These are phyloP conservation scores for Fraxinus quadrangulata DNA, from an alignment of 257 asterid genomes.

Conservation along the genomic window DNA sequence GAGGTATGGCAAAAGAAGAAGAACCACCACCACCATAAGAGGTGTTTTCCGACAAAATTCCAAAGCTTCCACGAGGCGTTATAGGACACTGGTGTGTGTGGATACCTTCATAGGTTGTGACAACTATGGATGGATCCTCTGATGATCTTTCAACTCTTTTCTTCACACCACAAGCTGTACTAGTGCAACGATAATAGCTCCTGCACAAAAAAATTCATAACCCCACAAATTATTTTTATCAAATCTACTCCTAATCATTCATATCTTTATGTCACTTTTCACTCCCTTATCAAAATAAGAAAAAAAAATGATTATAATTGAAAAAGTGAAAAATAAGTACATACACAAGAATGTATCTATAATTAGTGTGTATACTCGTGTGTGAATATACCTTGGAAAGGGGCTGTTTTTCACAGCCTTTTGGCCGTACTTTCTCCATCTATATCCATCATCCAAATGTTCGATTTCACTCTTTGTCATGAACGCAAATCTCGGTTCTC, in stretches of 20 bases:
- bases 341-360: neutral
- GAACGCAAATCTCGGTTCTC: conserved; percentile 53
- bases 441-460: conserved; percentile 54
- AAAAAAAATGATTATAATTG: neutral
- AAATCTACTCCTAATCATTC: neutral
- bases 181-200: conserved; percentile 96
- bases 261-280: neutral
- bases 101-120: conserved; percentile 89
- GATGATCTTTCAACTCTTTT: conserved; percentile 85
- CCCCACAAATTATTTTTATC: neutral
- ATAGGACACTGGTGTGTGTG: conserved; percentile 72
- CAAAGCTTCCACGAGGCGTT: conserved; percentile 52
- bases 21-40: conserved; percentile 16
- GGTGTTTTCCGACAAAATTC: conserved; percentile 43
- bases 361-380: neutral
- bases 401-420: conserved; percentile 56
- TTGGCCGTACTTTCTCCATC: conserved; percentile 58
- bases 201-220: conserved; percentile 33
- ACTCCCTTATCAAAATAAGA: neutral
- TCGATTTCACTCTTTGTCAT: conserved; percentile 50
- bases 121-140: conserved; percentile 73
- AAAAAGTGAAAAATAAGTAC: neutral
- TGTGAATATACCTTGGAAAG: conserved; percentile 43
- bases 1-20: conserved; percentile 31
- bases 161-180: conserved; percentile 80